Conservation (phyloP, 148 eudicot species). For the Nepenthes mirabilis region DNA sequence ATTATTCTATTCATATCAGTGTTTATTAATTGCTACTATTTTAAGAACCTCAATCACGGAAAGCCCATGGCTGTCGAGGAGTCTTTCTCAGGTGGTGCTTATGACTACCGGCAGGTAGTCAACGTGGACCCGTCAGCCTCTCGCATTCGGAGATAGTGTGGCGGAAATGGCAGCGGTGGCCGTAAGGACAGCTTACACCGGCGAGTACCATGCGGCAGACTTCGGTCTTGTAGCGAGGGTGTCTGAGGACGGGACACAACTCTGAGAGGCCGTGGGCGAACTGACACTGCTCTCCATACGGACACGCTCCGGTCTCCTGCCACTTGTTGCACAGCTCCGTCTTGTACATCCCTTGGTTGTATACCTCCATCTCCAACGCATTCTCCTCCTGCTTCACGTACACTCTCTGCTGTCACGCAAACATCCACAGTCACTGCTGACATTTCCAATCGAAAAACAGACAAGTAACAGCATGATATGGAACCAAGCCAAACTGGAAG, state of each 20-base stretch:
- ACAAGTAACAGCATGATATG: background rate
- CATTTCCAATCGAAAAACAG: background rate
- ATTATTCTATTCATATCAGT: too few species aligned
- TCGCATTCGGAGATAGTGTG: conserved; percentile 21
- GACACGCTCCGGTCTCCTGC: conserved; percentile 48
- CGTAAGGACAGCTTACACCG: conserved; percentile 47
- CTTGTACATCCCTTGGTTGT: conserved; percentile 52
- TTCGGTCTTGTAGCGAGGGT: conserved; percentile 64
- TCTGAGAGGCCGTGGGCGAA: conserved; percentile 58
- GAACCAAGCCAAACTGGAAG: background rate
- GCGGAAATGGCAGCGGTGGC: conserved; percentile 76
- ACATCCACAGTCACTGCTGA: background rate
- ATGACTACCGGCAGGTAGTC: background rate
- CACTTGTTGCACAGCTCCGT: conserved; percentile 67
- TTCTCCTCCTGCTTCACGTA: conserved; percentile 23
- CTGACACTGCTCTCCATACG: conserved; percentile 38
- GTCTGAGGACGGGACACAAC: conserved; percentile 60
- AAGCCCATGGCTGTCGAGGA: too few species aligned
- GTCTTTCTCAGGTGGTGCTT: too few species aligned
- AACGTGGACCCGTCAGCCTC: background rate
- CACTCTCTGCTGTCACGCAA: conserved; percentile 22
- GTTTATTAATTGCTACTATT: too few species aligned
- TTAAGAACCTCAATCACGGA: too few species aligned
- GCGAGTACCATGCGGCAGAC: conserved; percentile 55
- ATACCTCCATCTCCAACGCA: conserved; percentile 37